phyloP scores from a whole-genome alignment of 176 grass and related monocot genomes.

The Oryza punctata region DNA sequence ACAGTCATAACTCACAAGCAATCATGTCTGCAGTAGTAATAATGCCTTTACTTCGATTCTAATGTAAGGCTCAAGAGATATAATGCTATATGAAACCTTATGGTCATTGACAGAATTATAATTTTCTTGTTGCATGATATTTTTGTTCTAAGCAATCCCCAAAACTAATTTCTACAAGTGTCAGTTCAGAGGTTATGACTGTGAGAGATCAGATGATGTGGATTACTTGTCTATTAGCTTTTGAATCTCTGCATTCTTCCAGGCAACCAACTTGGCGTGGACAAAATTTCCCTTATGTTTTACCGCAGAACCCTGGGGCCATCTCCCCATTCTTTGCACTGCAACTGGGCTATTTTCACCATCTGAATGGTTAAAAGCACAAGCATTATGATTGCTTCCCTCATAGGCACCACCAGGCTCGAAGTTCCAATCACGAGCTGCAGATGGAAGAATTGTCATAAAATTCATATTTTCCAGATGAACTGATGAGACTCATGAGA shows the following conservation, averaged over 20 bases:
- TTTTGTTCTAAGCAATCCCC: constrained; percentile 24
- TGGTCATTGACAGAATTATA: constrained; percentile 20
- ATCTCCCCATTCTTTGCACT: constrained; percentile 35
- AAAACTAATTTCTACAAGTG: constrained; percentile 19
- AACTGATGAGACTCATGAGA: constrained; percentile 19
- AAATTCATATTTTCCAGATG: constrained; percentile 29
- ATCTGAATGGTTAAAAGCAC: constrained; percentile 38
- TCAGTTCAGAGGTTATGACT: background rate
- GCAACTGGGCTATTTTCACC: constrained; percentile 31
- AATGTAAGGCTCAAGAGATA: constrained; percentile 22
- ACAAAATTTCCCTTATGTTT: constrained; percentile 40
- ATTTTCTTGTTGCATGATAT: background rate
- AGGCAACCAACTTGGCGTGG: constrained; percentile 61
- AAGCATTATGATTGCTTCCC: constrained; percentile 31
- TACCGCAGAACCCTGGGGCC: constrained; percentile 10
- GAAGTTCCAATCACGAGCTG: constrained; percentile 52
- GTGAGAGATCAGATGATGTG: constrained; percentile 5
- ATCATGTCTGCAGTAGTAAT: background rate
- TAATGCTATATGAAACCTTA: background rate
- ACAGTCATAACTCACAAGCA: background rate
- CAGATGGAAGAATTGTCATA: constrained; percentile 18
- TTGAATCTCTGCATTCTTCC: constrained; percentile 62
- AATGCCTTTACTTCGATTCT: background rate
- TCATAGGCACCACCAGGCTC: constrained; percentile 45
- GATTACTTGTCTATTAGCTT: constrained; percentile 75